Conservation (phyloP, 352 stramenopile species). For the Phytophthora citricola region DNA sequence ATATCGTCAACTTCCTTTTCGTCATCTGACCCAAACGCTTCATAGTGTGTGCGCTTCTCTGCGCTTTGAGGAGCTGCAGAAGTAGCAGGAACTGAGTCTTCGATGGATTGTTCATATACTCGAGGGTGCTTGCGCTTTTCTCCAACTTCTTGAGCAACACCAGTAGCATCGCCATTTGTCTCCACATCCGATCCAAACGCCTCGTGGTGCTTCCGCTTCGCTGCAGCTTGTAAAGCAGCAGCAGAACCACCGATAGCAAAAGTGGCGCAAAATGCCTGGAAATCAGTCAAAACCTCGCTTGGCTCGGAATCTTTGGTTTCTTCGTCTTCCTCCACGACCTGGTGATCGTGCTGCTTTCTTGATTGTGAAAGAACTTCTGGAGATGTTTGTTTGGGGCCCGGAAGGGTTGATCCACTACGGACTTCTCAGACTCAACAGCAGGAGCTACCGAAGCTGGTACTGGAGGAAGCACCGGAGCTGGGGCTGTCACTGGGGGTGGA, state of each 20-base stretch:
- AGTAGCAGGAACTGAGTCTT: neutral
- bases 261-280: slow-evolving; percentile 43
- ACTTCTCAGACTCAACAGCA: slow-evolving; percentile 1
- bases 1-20: slow-evolving; percentile 15
- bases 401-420: neutral
- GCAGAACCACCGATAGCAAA: slow-evolving; percentile 37
- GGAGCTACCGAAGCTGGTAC: neutral
- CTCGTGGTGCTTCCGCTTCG: slow-evolving; percentile 37
- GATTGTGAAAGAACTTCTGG: neutral
- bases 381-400: neutral
- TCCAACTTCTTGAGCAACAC: neutral
- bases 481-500: neutral
- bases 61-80: slow-evolving; percentile 11
- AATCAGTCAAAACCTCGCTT: slow-evolving; percentile 20
- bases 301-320: slow-evolving; percentile 21
- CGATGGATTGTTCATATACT: slow-evolving; percentile 1
- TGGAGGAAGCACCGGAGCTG: neutral
- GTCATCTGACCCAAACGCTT: slow-evolving; percentile 37
- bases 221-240: slow-evolving; percentile 20
- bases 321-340: slow-evolving; percentile 13
- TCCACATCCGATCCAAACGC: slow-evolving; percentile 32
- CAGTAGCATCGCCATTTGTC: slow-evolving; percentile 1
- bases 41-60: slow-evolving; percentile 42
- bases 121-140: slow-evolving; percentile 25
- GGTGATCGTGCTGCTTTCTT: slow-evolving; percentile 10